These are phyloP conservation scores for Piedraia hortae DNA, from an alignment of 2,329 filamentous ascomycete genomes.

Conservation along the genomic window DNA sequence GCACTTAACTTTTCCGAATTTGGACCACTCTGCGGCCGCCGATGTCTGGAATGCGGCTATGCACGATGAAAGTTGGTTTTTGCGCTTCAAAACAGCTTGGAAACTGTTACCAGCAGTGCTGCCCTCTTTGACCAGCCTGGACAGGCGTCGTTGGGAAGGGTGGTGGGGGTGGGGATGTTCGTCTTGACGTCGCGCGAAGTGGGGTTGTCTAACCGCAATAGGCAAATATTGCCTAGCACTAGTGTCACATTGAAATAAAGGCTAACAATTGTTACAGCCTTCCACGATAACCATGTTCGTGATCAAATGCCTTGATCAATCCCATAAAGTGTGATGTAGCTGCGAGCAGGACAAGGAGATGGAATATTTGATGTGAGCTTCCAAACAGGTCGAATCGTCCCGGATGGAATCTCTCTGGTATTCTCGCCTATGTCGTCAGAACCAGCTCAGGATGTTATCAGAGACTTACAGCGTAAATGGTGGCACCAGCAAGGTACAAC, in stretches of 20 bases:
- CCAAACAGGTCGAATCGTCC: constrained; percentile 74
- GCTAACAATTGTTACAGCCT: no score
- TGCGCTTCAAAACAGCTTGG: no score
- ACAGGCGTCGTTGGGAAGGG: no score
- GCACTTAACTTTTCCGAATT: no score
- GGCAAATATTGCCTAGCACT: constrained; percentile 2
- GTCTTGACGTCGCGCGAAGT: constrained; percentile 1
- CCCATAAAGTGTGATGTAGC: constrained; percentile 58
- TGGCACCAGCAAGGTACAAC: constrained; percentile 65
- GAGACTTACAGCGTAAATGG: constrained; percentile 48
- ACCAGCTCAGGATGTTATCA: not conserved
- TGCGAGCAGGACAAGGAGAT: constrained; percentile 62
- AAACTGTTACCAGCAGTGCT: no score
- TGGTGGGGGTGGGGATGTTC: no score
- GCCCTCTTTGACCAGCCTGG: no score
- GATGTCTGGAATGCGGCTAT: no score
- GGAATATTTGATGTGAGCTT: constrained; percentile 88
- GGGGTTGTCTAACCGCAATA: constrained; percentile 2
- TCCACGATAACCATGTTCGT: constrained; percentile 34
- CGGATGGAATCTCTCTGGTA: constrained; percentile 57
- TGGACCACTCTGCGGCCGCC: no score
- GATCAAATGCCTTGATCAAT: constrained; percentile 62
- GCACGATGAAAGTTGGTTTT: no score
- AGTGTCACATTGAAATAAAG: no score
- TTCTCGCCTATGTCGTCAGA: constrained; percentile 27